Percentiles rank a stretch among this genome's conserved stretches.
Evolutionary conservation across 148 eudicot genomes (phyloP).

Genomic region (Nyssa sinensis): DNA sequence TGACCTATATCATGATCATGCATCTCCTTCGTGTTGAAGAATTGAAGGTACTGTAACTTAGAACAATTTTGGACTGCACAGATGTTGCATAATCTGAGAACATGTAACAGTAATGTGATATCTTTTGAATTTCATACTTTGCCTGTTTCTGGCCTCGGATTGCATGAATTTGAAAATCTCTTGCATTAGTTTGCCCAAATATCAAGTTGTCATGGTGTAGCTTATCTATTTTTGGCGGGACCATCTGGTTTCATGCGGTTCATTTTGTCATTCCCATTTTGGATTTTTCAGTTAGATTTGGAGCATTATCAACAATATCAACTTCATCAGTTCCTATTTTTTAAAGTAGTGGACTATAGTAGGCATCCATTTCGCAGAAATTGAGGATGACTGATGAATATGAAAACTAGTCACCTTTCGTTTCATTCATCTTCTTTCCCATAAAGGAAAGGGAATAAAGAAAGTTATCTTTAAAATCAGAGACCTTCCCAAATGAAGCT

Average conservation of each 20-base stretch:
- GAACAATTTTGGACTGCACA: background rate
- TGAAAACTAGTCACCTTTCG: background rate
- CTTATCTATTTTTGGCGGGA: background rate
- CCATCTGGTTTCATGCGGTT: background rate
- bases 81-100: background rate
- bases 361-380: background rate
- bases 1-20: constrained; percentile 94
- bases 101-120: background rate
- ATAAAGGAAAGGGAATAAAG: background rate
- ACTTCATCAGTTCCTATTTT: background rate
- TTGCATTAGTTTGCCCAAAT: background rate
- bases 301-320: background rate
- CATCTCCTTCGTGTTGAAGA: constrained; percentile 99
- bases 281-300: background rate
- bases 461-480: background rate
- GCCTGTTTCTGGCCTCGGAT: background rate
- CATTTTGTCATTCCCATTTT: background rate
- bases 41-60: constrained; percentile 55
- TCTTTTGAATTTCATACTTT: background rate
- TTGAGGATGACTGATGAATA: background rate
- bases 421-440: background rate
- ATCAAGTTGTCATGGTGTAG: background rate
- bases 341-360: background rate
- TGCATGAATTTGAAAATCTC: background rate
- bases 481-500: background rate